Evolutionary conservation across 305 asterid species (phyloP), one percentile per base, ranked within the genome.

Genomic region (Fraxinus angustifolia): DNA sequence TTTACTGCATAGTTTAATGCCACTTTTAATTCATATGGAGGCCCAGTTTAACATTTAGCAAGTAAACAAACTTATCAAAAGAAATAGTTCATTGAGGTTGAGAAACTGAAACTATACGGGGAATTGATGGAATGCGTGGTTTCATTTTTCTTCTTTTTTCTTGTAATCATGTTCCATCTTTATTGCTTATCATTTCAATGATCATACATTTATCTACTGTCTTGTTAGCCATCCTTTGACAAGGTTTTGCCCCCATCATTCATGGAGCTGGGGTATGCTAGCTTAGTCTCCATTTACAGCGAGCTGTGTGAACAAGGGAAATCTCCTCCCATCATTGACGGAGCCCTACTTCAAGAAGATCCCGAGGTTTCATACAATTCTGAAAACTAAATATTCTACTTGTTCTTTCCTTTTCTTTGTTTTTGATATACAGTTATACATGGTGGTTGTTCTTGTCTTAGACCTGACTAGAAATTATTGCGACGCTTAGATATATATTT

Each of bases 151-250:
- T n/a, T 65, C 10, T 12, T 1, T 33, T 38, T 48, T 30, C 21
- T 50, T 79, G 71, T 73, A 78, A 70, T 56, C 80, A 77, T 33
- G 58, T 71, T 35, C 34, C 73, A 34, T 38, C 75, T 79, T 58
- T 30, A 17, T 17, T 76, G 76, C 48, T 12, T 72, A 38, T 77
- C 23, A 36, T 82, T 83, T 82, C 70, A 77, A 84, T 79, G 79
- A 88, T 83, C 14, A 75, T 78, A 68, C 50, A 83, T 75, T 53
- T 67, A 56, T 83, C 4, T 87, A 21, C 75, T 81, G 40, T 76
- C 82, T 67, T 85, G 62, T 79, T 91, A 94, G 98, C 89, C 91
- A 88, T 93, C 97, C 56, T 93, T 90, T 83, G 93, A 83, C 78
- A 90, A 94, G 90, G 93, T 93, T 82, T 81, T 83, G 21, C 90